Conservation (phyloP, 768 basidiomycete genomes). For the Hericium erinaceus region DNA sequence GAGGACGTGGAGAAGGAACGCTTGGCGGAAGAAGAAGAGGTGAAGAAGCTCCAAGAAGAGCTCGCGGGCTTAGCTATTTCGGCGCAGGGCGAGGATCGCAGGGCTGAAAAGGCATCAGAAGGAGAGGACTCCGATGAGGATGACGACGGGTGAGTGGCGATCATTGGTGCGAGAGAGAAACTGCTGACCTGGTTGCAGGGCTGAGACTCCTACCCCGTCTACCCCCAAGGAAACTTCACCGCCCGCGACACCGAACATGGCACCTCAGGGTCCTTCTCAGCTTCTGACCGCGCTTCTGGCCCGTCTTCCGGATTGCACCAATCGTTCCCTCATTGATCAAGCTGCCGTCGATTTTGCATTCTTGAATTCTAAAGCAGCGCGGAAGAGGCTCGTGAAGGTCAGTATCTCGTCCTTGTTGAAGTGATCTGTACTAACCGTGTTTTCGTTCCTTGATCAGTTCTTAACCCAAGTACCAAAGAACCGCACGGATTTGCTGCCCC, state of each 20-base stretch:
- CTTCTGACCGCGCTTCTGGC: slow-evolving; percentile 84
- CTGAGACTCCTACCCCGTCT: slow-evolving; percentile 55
- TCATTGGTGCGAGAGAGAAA: not conserved
- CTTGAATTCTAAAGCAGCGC: slow-evolving; percentile 91
- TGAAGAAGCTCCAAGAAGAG: slow-evolving; percentile 70
- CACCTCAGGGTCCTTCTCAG: slow-evolving; percentile 87
- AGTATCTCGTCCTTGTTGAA: not conserved
- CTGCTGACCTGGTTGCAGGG: slow-evolving; percentile 14
- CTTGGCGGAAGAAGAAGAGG: slow-evolving; percentile 56
- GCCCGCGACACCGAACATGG: slow-evolving; percentile 53
- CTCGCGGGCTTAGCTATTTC: slow-evolving; percentile 45
- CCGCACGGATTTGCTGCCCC: slow-evolving; percentile 83
- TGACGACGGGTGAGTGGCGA: slow-evolving; percentile 33
- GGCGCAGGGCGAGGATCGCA: slow-evolving; percentile 20
- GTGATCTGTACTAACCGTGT: slow-evolving; percentile 1
- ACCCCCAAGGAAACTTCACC: slow-evolving; percentile 51
- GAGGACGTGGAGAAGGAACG: slow-evolving; percentile 45
- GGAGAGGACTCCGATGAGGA: slow-evolving; percentile 10
- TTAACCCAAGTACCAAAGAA: slow-evolving; percentile 79
- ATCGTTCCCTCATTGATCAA: slow-evolving; percentile 82
- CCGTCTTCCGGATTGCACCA: slow-evolving; percentile 91
- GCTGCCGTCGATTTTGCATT: slow-evolving; percentile 94
- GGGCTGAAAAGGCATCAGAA: slow-evolving; percentile 6
- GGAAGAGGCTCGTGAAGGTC: slow-evolving; percentile 86
- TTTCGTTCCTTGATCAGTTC: slow-evolving; percentile 37